Conservation (phyloP, 192 early-diverging fungal species). For the Backusella morwellensis region DNA sequence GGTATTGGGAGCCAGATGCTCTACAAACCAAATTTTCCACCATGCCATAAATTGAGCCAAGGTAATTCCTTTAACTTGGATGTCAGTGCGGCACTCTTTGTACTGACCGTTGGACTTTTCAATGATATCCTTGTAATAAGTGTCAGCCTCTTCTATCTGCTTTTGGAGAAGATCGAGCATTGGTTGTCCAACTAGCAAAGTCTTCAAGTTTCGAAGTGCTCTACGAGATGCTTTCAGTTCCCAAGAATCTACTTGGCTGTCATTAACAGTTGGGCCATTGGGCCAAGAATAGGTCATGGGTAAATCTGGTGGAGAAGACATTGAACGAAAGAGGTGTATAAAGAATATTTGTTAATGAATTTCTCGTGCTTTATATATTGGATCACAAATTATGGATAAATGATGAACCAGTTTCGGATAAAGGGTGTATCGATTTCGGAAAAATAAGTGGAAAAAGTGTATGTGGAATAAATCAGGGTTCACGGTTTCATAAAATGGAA, state of each 20-base stretch:
- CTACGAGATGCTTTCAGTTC: neutral
- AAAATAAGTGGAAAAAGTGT: no score
- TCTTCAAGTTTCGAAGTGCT: neutral
- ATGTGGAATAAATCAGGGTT: no score
- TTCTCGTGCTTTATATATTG: no score
- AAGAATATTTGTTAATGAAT: no score
- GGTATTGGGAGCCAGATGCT: neutral
- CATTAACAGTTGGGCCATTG: neutral
- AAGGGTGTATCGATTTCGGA: no score
- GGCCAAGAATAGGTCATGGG: neutral
- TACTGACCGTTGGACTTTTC: neutral
- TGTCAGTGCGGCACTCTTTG: neutral
- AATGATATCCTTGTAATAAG: neutral
- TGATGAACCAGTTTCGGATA: no score
- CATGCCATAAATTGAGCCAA: neutral
- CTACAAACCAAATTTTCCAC: neutral
- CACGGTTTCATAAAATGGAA: no score
- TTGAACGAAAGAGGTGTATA: neutral
- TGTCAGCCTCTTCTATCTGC: neutral
- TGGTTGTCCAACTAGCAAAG: neutral
- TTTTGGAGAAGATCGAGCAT: neutral
- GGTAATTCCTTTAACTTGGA: neutral
- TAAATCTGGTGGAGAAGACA: neutral
- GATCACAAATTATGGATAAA: no score
- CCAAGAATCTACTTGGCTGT: neutral